A percentile compares a stretch with the other conserved stretches of the same genome.
Evolutionary conservation across 2,329 filamentous ascomycete species (phyloP).

Genomic region (Onygenales sp.): DNA sequence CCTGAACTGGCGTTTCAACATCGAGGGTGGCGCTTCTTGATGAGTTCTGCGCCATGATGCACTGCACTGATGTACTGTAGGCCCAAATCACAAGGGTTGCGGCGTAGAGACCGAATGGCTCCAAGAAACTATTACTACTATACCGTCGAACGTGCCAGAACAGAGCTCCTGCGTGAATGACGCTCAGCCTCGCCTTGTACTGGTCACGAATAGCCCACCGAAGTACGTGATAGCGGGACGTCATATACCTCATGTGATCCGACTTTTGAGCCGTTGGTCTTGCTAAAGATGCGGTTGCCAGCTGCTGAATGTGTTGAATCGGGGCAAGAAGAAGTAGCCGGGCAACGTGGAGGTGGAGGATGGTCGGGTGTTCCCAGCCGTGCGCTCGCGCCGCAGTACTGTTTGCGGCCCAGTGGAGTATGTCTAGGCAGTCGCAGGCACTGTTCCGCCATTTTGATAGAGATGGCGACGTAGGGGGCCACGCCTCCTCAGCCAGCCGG

Average conservation of each 20-base stretch:
- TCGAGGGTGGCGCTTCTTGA: background rate
- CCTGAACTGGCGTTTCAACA: background rate
- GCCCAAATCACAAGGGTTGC: slow-evolving; percentile 41
- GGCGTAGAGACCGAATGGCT: slow-evolving; percentile 37
- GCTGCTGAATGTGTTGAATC: slow-evolving; percentile 34
- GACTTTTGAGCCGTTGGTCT: slow-evolving; percentile 17
- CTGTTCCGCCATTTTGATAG: slow-evolving; percentile 28
- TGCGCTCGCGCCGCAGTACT: slow-evolving; percentile 39
- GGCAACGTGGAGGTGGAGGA: slow-evolving; percentile 47
- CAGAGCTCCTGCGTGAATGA: slow-evolving; percentile 43
- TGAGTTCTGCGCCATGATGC: background rate
- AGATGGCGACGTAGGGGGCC: too few relatives aligned
- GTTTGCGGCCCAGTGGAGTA: slow-evolving; percentile 51
- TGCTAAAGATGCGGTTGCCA: slow-evolving; percentile 19
- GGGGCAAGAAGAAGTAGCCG: slow-evolving; percentile 45
- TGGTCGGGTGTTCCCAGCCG: slow-evolving; percentile 45
- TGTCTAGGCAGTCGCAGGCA: slow-evolving; percentile 40
- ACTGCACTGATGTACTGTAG: slow-evolving; percentile 17
- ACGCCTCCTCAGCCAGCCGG: too few relatives aligned
- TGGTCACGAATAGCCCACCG: slow-evolving; percentile 43
- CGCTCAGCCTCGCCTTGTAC: slow-evolving; percentile 48
- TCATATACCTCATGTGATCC: slow-evolving; percentile 18
- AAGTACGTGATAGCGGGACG: slow-evolving; percentile 12
- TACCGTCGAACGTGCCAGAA: slow-evolving; percentile 46
- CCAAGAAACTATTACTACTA: slow-evolving; percentile 39